Base-by-base conservation (phyloP, 2,329 filamentous ascomycete species). In the Phoma herbarum region DNA sequence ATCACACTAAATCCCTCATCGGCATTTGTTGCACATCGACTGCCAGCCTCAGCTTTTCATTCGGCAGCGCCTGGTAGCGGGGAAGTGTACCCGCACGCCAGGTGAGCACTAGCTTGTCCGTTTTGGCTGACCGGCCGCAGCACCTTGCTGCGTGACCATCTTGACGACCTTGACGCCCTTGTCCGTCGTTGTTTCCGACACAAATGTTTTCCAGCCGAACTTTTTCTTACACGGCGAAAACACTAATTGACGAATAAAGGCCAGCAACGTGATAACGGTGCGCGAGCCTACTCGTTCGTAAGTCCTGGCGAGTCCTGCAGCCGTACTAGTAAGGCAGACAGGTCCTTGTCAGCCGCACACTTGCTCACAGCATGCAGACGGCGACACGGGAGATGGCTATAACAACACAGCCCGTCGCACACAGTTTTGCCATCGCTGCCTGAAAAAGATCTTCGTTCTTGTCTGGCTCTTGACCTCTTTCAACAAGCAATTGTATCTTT, bases 171-270 rank as follows among this genome's bases (percentile, higher is more conserved):
- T 25, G 47, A 54, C 50, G 56, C 50, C 56, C 56, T 53, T 53
- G 47, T 51, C 9, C 45, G 14, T 51, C 26, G 25, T 50, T 23
- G 42, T 16, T 29, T 54, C 31, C 46, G 42, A 51, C 35, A 47
- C 41, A 55, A 60, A 60, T 42, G 41, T 47, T 42, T 23, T 33
- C 29, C 46, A 54, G 42, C 51, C 57, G 46, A 55, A 39, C 42
- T 25, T 22, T 42, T 35, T 51, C 46, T 60, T 52, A 60, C 57
- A 55, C 37, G 52, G 51, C 1, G n/a, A 51, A 41, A 47, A 54
- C 51, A 60, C 53, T 60, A 52, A 60, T 60, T 57, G 43, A 60
- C 58, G 45, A 60, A 57, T 60, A 5, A 49, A 23, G 28, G 29
- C 20, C 25, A 23, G 47, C 47, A 60, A 60, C 52, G 51, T 60